These are phyloP conservation scores for Sechiopsis laciniata DNA, from an alignment of 306 rosid genomes.

Conservation along the genomic window DNA sequence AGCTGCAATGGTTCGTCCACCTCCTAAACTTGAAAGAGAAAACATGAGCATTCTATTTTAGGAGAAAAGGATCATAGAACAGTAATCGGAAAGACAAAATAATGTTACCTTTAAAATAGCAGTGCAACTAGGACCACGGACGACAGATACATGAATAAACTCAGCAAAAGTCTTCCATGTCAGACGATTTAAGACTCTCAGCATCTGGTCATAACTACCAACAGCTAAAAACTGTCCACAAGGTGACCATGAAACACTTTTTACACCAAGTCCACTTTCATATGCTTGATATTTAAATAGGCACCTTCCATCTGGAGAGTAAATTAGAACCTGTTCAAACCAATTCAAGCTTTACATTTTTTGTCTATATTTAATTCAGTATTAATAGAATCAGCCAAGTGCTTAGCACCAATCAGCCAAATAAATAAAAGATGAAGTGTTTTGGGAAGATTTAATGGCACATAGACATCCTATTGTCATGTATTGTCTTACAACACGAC, in stretches of 20 bases:
- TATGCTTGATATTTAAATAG: slow-evolving; percentile 89
- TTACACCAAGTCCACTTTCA: slow-evolving; percentile 96
- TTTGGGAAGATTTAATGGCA: no score
- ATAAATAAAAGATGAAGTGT: no score
- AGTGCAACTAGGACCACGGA: no score
- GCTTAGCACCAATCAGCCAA: background rate
- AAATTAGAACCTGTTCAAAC: slow-evolving; percentile 72
- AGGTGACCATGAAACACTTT: slow-evolving; percentile 10
- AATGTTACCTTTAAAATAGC: slow-evolving; percentile 48
- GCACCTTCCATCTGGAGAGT: slow-evolving; percentile 98
- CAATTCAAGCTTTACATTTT: slow-evolving; percentile 6
- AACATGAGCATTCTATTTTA: slow-evolving; percentile 25
- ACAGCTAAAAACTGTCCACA: no score
- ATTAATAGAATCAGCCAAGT: background rate
- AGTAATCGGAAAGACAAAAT: background rate
- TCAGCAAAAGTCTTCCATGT: no score
- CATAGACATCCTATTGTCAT: background rate
- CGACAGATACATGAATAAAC: no score
- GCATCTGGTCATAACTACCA: slow-evolving; percentile 66
- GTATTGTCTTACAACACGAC: background rate
- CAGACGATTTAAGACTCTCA: slow-evolving; percentile 25
- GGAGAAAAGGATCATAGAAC: background rate
- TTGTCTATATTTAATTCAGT: background rate
- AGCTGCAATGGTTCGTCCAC: slow-evolving; percentile 86
- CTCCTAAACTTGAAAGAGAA: slow-evolving; percentile 35